Evolutionary conservation across 805 yeast species (phyloP), one percentile per base, ranked within the genome.

Genomic region (Schwanniomyces occidentalis): DNA sequence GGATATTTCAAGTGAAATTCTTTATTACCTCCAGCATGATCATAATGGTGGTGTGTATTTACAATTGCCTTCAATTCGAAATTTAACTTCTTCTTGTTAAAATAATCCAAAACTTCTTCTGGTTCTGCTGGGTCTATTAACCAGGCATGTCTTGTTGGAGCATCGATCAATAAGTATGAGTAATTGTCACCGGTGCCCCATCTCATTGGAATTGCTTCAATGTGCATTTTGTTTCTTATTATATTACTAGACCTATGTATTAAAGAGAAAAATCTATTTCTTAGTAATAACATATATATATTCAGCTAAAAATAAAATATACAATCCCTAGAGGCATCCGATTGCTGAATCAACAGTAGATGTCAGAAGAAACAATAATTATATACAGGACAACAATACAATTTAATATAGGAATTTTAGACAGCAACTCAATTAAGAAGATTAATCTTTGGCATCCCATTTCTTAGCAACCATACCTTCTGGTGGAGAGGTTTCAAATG

Each of bases 21-120:
- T 15, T 65, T 60, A 51, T 89, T 90, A 2, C 97, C 98, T 15
- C 87, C 96, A 2, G 96, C 71, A 61, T 93, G 99, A 56, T 93
- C 99, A 53, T 80, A 78, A 59, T 93, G 99, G 56, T 93, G 99
- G 56, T 93, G 99, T 1, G 98, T 93, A 61, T 93, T 93, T 32
- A 86, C 95, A 38, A 93, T 84, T 1, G 91, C 87, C 27, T 69
- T 71, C 34, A 93, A 61, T 32, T 81, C 75, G 24, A 73, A 60
- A 24, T 63, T 56, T 12, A 67, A 54, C 22, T 65, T 52, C 22
- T 62, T 46, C 18, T 76, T 52, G 9, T 58, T 65, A 4, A 82
- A 73, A 36, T 73, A 54, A 6, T 77, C 77, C 40, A 41, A 32
- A 14, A 44, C 71, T 49, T 88, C 96, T 4, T 70, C 56, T 1